Conservation (phyloP, 164 flowering plant species). For the Stephania cephalantha region DNA sequence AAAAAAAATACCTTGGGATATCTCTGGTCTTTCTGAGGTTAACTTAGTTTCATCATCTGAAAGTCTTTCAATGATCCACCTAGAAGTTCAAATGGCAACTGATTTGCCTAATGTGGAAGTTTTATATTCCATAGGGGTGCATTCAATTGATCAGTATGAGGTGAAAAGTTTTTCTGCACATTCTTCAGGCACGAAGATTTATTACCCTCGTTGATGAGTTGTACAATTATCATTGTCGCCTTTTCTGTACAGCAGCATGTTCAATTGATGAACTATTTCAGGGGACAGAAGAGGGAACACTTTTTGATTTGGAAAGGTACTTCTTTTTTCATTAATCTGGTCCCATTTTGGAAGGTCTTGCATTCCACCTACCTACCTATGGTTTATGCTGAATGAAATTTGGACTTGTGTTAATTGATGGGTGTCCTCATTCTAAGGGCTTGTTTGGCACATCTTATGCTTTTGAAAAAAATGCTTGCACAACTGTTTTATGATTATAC, state of each 20-base stretch:
- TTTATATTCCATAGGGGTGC: no score
- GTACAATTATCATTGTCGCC: constrained; percentile 93
- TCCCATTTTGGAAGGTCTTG: neutral
- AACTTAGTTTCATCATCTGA: constrained; percentile 1
- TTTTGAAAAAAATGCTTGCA: no score
- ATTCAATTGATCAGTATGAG: no score
- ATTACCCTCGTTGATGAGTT: constrained; percentile 96
- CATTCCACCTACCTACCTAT: neutral
- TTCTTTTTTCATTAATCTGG: neutral
- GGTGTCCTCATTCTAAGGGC: no score
- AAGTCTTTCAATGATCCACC: neutral
- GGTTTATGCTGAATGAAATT: neutral
- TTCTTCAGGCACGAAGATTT: constrained; percentile 84
- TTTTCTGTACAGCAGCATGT: constrained; percentile 70
- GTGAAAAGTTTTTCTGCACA: neutral
- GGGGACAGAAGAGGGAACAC: constrained; percentile 94
- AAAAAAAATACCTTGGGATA: neutral
- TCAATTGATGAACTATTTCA: constrained; percentile 86
- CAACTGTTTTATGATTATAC: no score
- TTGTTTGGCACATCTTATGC: no score
- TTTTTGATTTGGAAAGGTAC: constrained; percentile 91
- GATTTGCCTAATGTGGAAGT: no score
- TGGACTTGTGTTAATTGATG: neutral
- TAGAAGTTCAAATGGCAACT: neutral
- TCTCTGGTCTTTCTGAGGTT: neutral